Evolutionary conservation across 2,329 filamentous ascomycete species (phyloP).

Genomic region (Periconia macrospinosa): DNA sequence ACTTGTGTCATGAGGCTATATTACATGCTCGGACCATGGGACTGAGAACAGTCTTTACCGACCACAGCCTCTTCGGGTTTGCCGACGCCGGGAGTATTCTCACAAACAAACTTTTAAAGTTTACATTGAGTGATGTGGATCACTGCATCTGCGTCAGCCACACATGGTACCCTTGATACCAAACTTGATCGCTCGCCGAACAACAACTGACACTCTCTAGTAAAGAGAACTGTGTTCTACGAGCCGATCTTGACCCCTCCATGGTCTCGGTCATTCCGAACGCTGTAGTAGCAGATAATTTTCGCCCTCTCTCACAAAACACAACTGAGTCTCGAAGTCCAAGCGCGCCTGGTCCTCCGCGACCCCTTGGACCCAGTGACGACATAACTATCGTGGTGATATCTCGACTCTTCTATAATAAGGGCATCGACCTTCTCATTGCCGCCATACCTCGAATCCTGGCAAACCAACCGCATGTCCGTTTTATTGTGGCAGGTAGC

Average conservation of each 20-base stretch:
- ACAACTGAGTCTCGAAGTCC: conserved; percentile 20
- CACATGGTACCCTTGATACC: conserved; percentile 69
- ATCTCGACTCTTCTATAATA: conserved; percentile 97
- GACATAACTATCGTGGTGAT: conserved; percentile 96
- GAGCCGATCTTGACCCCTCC: conserved; percentile 89
- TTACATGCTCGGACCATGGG: conserved; percentile 96
- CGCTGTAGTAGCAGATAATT: conserved; percentile 95
- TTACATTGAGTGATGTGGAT: conserved; percentile 92
- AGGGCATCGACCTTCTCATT: conserved; percentile 95
- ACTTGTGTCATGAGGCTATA: conserved; percentile 91
- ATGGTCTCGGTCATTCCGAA: conserved; percentile 99
- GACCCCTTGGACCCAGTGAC: conserved; percentile 77
- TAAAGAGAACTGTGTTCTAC: conserved; percentile 96
- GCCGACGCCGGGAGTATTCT: conserved; percentile 94
- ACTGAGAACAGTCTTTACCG: conserved; percentile 91
- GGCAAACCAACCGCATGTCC: conserved; percentile 84
- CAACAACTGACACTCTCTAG: conserved; percentile 49
- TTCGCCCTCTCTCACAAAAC: conserved; percentile 66
- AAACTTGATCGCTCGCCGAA: background rate
- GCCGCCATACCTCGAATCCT: conserved; percentile 93
- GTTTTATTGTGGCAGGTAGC: conserved; percentile 94
- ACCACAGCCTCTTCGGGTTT: conserved; percentile 96
- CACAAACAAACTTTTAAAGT: conserved; percentile 96
- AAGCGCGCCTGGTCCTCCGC: conserved; percentile 58
- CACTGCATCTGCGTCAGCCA: conserved; percentile 98